Evolutionary conservation across 2,329 filamentous ascomycete genomes (phyloP).

Genomic region (Botrytis squamosa): DNA sequence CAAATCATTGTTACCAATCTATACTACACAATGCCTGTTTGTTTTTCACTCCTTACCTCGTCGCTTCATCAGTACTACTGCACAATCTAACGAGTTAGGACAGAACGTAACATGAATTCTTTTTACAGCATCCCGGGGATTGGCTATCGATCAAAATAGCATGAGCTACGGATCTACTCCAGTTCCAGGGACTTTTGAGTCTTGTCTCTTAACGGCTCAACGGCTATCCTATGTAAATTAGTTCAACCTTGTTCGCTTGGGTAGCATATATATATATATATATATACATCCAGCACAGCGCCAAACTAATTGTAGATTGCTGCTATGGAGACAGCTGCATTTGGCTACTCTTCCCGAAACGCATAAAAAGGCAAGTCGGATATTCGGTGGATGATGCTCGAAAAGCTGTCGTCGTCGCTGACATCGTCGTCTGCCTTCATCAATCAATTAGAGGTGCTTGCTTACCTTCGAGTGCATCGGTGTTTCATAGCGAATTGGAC

Average conservation of each 20-base stretch:
- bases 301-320: neutral
- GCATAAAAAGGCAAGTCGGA: neutral
- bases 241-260: neutral
- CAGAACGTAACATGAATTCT: constrained; percentile 7
- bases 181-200: neutral
- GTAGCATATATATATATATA: neutral
- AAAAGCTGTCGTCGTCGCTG: neutral
- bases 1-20: neutral
- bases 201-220: neutral
- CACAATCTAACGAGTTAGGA: constrained; percentile 2
- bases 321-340: neutral
- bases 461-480: neutral
- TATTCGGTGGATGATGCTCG: neutral
- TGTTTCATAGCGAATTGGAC: constrained; percentile 13
- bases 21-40: neutral
- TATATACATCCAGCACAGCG: neutral
- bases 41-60: neutral
- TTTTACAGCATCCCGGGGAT: neutral
- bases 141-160: neutral
- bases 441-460: neutral
- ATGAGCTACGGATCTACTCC: neutral
- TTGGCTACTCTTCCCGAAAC: neutral
- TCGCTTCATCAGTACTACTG: neutral
- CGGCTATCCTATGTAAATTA: neutral
- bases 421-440: neutral